A percentile compares a stretch with the other conserved stretches of the same genome.
These are phyloP conservation scores for Phialocephala subalpina DNA, from an alignment of 2,329 filamentous ascomycete species.

Conservation along the genomic window DNA sequence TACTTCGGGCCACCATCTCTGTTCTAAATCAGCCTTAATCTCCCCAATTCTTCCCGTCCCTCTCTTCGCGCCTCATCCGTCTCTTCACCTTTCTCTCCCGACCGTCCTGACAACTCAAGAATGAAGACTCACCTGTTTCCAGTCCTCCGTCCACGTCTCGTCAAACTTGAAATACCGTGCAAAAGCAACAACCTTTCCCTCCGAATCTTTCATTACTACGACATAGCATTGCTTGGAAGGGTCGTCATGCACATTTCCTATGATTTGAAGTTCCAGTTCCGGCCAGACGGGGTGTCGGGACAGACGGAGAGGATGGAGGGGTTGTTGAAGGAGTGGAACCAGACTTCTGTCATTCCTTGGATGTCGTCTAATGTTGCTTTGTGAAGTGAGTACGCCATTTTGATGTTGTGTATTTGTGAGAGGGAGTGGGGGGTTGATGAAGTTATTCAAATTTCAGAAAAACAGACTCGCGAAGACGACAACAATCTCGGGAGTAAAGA, in stretches of 20 bases:
- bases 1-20: slow-evolving; percentile 10
- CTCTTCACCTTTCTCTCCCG: no score
- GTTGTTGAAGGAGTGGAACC: slow-evolving; percentile 8
- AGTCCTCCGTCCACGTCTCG: slow-evolving; percentile 8
- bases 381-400: slow-evolving; percentile 10
- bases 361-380: slow-evolving; percentile 18
- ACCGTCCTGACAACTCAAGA: no score
- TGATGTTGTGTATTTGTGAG: no score
- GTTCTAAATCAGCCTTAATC: no score
- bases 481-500: no score
- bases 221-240: slow-evolving; percentile 6
- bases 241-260: slow-evolving; percentile 6
- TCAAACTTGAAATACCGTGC: background rate
- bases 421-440: no score
- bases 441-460: no score
- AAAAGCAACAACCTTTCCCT: background rate
- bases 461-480: no score
- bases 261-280: slow-evolving; percentile 3
- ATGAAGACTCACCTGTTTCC: no score
- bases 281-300: slow-evolving; percentile 17
- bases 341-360: slow-evolving; percentile 22
- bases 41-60: no score
- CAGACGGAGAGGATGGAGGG: background rate
- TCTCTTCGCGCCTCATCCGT: no score
- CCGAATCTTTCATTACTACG: slow-evolving; percentile 14